A percentile compares a stretch with the other conserved stretches of the same genome.
phyloP scores from a whole-genome alignment of 169 alveolate genomes.

The Eimeria mitis region DNA sequence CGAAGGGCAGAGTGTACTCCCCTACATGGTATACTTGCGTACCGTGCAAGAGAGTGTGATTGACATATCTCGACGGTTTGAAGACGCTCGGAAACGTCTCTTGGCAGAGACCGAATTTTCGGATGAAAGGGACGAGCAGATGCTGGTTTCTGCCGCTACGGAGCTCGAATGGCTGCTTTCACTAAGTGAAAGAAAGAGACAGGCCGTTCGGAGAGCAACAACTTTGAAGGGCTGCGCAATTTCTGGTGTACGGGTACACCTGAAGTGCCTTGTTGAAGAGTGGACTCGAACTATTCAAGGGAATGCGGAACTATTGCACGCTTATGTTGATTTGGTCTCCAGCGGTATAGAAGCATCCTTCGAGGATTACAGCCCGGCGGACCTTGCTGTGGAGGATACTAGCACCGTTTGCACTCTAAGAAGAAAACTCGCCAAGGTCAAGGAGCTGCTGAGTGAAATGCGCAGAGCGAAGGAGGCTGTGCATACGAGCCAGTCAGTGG shows the following conservation, averaged over 20 bases:
- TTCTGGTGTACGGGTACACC: conserved; percentile 15
- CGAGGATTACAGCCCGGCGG: background rate
- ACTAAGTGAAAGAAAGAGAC: background rate
- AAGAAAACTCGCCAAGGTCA: background rate
- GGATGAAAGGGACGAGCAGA: background rate
- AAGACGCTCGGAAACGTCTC: background rate
- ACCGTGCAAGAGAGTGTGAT: conserved; percentile 17
- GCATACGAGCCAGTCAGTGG: conserved; percentile 26
- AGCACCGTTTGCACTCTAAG: background rate
- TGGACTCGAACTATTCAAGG: background rate
- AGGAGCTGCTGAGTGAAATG: background rate
- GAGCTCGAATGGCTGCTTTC: conserved; percentile 20
- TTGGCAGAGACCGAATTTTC: background rate
- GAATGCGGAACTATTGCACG: background rate
- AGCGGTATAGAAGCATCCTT: background rate
- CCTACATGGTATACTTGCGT: conserved; percentile 19
- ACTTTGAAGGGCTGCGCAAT: conserved; percentile 12
- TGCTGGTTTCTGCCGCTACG: background rate
- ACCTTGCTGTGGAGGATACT: background rate
- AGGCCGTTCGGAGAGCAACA: background rate
- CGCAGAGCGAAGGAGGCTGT: background rate
- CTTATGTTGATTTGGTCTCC: background rate
- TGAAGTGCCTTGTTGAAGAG: background rate
- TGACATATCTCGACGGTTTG: background rate
- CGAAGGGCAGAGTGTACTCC: background rate